Evolutionary conservation across 306 rosid genomes (phyloP).

Genomic region (Macrotyloma uniflorum): DNA sequence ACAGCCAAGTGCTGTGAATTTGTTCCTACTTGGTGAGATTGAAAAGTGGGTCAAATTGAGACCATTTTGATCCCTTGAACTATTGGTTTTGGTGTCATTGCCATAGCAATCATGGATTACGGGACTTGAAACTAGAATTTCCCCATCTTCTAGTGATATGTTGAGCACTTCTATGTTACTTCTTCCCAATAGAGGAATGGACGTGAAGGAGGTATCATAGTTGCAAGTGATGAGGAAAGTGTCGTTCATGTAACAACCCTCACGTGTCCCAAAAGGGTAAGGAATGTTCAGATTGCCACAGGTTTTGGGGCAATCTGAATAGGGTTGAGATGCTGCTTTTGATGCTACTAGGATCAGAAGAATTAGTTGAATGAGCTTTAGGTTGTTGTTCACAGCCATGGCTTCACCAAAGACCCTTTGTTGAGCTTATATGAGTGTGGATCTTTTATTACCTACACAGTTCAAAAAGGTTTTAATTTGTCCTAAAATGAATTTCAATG

Average conservation of each 20-base stretch:
- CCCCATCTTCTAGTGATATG: conserved; percentile 3
- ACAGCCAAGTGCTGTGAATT: conserved; percentile 26
- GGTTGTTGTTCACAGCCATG: conserved; percentile 2
- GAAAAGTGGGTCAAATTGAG: neutral
- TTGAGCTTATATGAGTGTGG: neutral
- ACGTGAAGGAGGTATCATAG: neutral
- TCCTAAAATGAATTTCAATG: neutral
- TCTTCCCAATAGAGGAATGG: neutral
- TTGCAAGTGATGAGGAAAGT: conserved; percentile 18
- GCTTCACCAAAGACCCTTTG: neutral
- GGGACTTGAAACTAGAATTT: neutral
- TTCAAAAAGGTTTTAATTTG: neutral
- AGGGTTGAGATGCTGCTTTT: neutral
- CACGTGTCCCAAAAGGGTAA: conserved; percentile 12
- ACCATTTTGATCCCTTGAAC: neutral
- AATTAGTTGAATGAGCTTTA: neutral
- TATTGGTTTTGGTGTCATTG: neutral
- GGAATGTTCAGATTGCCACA: conserved; percentile 8
- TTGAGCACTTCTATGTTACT: neutral
- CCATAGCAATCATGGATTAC: neutral
- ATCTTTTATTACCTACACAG: neutral
- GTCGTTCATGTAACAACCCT: conserved; percentile 12
- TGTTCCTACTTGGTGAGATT: conserved; percentile 21
- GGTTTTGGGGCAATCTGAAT: neutral
- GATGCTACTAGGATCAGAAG: neutral